These are phyloP conservation scores for Daedaleopsis nitida DNA, from an alignment of 768 basidiomycete genomes.

Conservation along the genomic window DNA sequence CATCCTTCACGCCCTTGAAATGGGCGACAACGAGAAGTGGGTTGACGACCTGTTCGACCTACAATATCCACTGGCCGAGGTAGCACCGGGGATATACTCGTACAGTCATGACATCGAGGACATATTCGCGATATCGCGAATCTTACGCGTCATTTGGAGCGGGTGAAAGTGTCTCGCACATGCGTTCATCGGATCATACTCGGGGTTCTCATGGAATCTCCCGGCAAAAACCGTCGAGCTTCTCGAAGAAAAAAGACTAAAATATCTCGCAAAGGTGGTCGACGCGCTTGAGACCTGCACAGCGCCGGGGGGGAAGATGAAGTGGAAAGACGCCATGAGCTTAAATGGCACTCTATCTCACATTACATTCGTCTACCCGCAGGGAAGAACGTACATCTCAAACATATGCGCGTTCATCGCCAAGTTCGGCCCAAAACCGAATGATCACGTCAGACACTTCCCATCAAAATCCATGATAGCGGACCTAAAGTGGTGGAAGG, in stretches of 20 bases:
- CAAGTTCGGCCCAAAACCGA: slow-evolving; percentile 15
- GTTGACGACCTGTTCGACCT: slow-evolving; percentile 10
- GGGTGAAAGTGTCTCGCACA: slow-evolving; percentile 25
- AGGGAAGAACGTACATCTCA: slow-evolving; percentile 30
- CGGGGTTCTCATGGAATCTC: slow-evolving; percentile 37
- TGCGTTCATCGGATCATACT: slow-evolving; percentile 20
- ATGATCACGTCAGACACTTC: slow-evolving; percentile 11
- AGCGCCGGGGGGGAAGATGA: neutral
- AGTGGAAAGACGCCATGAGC: slow-evolving; percentile 19
- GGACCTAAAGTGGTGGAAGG: slow-evolving; percentile 39
- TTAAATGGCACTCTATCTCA: slow-evolving; percentile 37
- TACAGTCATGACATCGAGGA: neutral
- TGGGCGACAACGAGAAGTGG: slow-evolving; percentile 7
- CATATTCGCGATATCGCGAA: slow-evolving; percentile 6
- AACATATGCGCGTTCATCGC: slow-evolving; percentile 29
- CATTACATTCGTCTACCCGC: slow-evolving; percentile 32
- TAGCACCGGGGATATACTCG: neutral
- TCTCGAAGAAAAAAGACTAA: slow-evolving; percentile 31
- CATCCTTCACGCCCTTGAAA: neutral
- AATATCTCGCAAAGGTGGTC: slow-evolving; percentile 23
- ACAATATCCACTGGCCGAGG: neutral
- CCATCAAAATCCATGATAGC: slow-evolving; percentile 25
- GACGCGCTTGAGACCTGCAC: slow-evolving; percentile 14
- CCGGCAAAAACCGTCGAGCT: slow-evolving; percentile 28
- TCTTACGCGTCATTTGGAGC: slow-evolving; percentile 30